Conservation (phyloP, 148 eudicot genomes). For the Heliamphora exappendiculata region DNA sequence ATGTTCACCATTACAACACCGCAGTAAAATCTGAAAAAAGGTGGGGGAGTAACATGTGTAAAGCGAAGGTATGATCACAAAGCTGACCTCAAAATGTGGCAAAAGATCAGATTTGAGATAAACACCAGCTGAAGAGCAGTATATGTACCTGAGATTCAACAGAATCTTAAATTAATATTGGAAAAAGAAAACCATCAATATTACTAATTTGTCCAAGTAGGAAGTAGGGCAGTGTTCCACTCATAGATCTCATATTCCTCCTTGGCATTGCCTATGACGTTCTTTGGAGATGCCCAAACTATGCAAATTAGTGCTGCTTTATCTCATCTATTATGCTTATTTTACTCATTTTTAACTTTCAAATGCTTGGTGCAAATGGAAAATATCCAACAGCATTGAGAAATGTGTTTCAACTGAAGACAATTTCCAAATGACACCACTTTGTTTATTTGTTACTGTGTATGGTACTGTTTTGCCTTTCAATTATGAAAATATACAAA, state of each 20-base stretch:
- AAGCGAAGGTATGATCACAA: neutral
- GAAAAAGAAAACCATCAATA: neutral
- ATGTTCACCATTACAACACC: neutral
- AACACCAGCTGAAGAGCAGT: conserved; percentile 96
- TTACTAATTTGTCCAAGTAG: neutral
- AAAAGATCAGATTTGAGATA: conserved; percentile 76
- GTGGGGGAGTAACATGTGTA: neutral
- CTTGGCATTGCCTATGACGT: neutral
- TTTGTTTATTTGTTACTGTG: neutral
- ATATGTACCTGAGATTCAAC: conserved; percentile 66
- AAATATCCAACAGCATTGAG: neutral
- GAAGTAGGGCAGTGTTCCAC: neutral
- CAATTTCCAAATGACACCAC: neutral
- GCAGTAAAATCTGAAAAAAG: neutral
- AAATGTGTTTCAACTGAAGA: neutral
- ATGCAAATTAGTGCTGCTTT: conserved; percentile 5
- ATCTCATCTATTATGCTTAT: neutral
- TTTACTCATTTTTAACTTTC: neutral
- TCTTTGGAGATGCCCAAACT: neutral
- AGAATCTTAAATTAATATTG: neutral
- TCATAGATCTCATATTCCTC: neutral
- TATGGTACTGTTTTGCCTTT: neutral
- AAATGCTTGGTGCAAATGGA: neutral
- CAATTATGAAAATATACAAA: neutral
- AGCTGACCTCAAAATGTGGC: conserved; percentile 85